phyloP scores from a whole-genome alignment of 2,329 filamentous ascomycete genomes.

The Phialophora macrospora region DNA sequence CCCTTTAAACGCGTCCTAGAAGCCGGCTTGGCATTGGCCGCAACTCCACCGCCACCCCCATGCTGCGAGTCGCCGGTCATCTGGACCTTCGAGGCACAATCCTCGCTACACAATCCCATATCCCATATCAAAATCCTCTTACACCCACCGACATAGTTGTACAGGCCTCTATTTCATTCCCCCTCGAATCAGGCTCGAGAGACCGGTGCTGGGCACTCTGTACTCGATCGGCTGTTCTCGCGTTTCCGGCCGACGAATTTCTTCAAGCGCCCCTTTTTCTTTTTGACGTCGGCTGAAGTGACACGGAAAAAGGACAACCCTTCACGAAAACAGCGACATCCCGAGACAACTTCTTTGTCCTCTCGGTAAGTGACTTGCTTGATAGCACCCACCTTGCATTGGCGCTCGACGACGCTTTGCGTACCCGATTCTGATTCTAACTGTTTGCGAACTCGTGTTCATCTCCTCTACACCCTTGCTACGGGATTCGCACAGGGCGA shows the following conservation, averaged over 20 bases:
- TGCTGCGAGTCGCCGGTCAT: background rate
- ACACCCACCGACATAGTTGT: constrained; percentile 9
- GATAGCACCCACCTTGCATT: constrained; percentile 21
- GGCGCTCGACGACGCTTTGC: constrained; percentile 14
- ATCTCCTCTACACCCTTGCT: constrained; percentile 12
- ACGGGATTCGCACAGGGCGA: constrained; percentile 14
- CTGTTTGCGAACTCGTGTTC: constrained; percentile 21
- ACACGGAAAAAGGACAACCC: constrained; percentile 25
- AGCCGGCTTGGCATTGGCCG: constrained; percentile 2
- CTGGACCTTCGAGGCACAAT: constrained; percentile 13
- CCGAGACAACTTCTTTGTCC: constrained; percentile 38
- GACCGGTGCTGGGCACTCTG: background rate
- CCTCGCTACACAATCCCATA: constrained; percentile 25
- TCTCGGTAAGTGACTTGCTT: constrained; percentile 29
- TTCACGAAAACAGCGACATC: constrained; percentile 27
- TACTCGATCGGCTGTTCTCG: constrained; percentile 1
- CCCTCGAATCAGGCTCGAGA: background rate
- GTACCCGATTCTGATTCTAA: constrained; percentile 25
- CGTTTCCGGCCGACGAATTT: background rate
- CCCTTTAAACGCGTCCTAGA: constrained; percentile 1
- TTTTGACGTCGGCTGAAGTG: constrained; percentile 29
- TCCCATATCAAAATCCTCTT: constrained; percentile 10
- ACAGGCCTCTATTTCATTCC: constrained; percentile 1
- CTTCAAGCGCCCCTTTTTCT: constrained; percentile 23
- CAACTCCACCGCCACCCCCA: background rate